These are phyloP conservation scores for Kazachstania sp. DNA, from an alignment of 1,139 yeast genomes.

Conservation along the genomic window DNA sequence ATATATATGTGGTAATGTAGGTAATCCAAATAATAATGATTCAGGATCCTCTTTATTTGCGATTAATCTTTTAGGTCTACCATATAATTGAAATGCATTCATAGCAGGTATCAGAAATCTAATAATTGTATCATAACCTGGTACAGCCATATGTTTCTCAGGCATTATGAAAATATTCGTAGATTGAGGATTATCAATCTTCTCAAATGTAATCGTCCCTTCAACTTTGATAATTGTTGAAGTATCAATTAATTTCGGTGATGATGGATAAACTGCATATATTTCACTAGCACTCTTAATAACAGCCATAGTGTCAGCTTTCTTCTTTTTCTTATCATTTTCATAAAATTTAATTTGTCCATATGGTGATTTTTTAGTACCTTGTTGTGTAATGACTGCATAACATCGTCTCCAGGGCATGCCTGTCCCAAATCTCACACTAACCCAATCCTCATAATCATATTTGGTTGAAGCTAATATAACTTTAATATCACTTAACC, in stretches of 20 bases:
- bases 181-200: slow-evolving; percentile 52
- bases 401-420: slow-evolving; percentile 96
- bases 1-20: slow-evolving; percentile 79
- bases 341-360: slow-evolving; percentile 54
- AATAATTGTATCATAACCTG: slow-evolving; percentile 87
- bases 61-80: slow-evolving; percentile 79
- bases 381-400: slow-evolving; percentile 78
- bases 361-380: slow-evolving; percentile 36
- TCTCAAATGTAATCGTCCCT: slow-evolving; percentile 61
- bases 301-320: slow-evolving; percentile 70
- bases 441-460: slow-evolving; percentile 87
- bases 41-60: slow-evolving; percentile 77
- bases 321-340: slow-evolving; percentile 50
- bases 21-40: slow-evolving; percentile 80
- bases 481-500: slow-evolving; percentile 77
- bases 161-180: slow-evolving; percentile 93
- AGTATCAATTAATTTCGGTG: slow-evolving; percentile 69
- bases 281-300: slow-evolving; percentile 61
- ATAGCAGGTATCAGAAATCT: slow-evolving; percentile 75
- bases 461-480: slow-evolving; percentile 77
- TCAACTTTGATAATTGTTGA: slow-evolving; percentile 84
- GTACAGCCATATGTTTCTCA: slow-evolving; percentile 84
- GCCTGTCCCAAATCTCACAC: slow-evolving; percentile 90
- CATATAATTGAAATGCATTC: slow-evolving; percentile 81
- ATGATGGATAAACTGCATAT: slow-evolving; percentile 87